These are phyloP conservation scores for Dryas integrifolia DNA, from an alignment of 331 rosid species.

Conservation along the genomic window DNA sequence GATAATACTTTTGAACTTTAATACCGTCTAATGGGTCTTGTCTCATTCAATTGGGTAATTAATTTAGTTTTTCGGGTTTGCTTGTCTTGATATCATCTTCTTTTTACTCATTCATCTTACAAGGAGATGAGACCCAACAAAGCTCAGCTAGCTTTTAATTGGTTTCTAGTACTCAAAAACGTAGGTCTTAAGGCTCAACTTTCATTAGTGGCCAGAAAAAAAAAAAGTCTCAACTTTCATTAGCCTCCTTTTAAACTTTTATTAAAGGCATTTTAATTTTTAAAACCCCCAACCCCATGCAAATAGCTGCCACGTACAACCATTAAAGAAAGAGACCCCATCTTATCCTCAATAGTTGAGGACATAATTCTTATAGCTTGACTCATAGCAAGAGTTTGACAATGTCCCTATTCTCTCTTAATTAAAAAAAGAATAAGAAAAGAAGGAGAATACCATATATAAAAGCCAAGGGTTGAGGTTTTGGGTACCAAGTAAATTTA, in stretches of 20 bases:
- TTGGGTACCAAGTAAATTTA: no score
- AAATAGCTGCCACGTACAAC: constrained; percentile 2
- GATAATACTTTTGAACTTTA: background rate
- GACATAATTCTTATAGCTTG: no score
- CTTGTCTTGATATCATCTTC: background rate
- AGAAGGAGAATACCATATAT: no score
- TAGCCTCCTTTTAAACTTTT: background rate
- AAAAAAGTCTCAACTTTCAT: background rate
- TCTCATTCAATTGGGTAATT: background rate
- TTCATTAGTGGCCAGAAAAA: background rate
- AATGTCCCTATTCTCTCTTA: no score
- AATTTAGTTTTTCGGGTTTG: background rate
- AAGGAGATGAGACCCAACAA: background rate
- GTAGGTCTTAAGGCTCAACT: constrained; percentile 4
- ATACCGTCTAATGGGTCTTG: background rate
- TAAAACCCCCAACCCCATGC: background rate
- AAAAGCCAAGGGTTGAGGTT: no score
- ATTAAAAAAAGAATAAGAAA: no score
- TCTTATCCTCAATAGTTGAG: no score
- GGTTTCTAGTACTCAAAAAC: background rate
- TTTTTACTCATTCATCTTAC: background rate
- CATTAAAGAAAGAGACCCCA: background rate
- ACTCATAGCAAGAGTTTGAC: no score
- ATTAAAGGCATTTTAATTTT: background rate
- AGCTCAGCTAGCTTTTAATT: background rate